Evolutionary conservation across 169 alveolate species (phyloP).

Genomic region (Plasmodium vivax): DNA sequence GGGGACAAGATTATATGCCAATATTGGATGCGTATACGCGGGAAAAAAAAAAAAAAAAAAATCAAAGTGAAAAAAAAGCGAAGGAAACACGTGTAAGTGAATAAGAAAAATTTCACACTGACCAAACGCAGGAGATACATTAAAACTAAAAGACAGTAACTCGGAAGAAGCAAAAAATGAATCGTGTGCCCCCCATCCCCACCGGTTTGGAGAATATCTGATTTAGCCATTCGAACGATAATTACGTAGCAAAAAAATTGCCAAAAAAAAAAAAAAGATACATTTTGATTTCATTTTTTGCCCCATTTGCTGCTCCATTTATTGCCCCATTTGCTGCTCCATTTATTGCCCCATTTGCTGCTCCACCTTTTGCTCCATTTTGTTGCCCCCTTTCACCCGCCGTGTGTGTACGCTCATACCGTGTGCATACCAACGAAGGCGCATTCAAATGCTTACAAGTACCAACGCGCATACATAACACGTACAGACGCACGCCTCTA

Average conservation of each 20-base stretch:
- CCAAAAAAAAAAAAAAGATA: neutral
- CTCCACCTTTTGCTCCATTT: neutral
- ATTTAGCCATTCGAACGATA: neutral
- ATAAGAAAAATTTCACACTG: neutral
- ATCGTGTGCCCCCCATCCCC: neutral
- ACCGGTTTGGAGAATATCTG: neutral
- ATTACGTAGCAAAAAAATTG: neutral
- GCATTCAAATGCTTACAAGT: neutral
- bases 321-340: neutral
- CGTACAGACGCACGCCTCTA: neutral
- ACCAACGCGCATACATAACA: conserved; percentile 1
- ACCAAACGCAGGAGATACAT: neutral
- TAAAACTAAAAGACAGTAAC: conserved; percentile 17
- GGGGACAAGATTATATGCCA: neutral
- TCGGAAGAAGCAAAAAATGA: conserved; percentile 23
- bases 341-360: neutral
- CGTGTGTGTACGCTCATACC: neutral
- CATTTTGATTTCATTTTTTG: neutral
- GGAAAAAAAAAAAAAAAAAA: neutral
- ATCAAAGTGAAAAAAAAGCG: neutral
- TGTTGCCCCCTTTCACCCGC: neutral
- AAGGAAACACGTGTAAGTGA: neutral
- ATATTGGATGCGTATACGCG: neutral
- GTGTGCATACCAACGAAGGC: neutral
- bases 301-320: neutral